Conservation (phyloP, 2,329 filamentous ascomycete genomes). For the Aureobasidium melanogenum region DNA sequence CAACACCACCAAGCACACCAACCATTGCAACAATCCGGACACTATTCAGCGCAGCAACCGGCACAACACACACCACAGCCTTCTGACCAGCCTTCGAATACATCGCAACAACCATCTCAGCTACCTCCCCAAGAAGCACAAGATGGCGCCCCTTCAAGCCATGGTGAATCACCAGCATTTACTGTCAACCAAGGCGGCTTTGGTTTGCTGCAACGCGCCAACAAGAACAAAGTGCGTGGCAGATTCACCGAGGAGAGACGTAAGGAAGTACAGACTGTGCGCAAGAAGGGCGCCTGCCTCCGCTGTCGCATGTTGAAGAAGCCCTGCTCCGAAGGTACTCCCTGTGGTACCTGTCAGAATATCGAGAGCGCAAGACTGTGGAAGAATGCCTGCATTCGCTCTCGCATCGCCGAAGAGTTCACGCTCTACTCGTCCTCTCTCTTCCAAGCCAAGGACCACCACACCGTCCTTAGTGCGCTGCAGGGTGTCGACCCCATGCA, state of each 20-base stretch:
- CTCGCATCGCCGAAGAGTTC: constrained; percentile 50
- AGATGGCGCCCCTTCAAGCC: neutral
- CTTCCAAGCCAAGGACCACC: constrained; percentile 44
- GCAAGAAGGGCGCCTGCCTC: constrained; percentile 53
- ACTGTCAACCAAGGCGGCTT: constrained; percentile 26
- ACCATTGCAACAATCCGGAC: constrained; percentile 18
- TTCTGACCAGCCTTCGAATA: neutral
- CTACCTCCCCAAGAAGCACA: neutral
- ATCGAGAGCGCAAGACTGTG: constrained; percentile 54
- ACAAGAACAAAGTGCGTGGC: constrained; percentile 42
- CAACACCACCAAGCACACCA: constrained; percentile 9
- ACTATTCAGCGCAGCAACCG: neutral
- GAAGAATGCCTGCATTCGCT: constrained; percentile 52
- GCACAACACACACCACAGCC: constrained; percentile 6
- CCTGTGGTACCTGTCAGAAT: constrained; percentile 49
- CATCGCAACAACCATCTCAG: neutral
- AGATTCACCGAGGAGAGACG: constrained; percentile 49
- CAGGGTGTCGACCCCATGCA: constrained; percentile 40
- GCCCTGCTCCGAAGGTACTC: constrained; percentile 51
- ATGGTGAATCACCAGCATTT: constrained; percentile 20
- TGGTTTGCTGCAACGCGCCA: constrained; percentile 22
- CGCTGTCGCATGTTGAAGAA: constrained; percentile 58
- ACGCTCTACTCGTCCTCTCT: constrained; percentile 46
- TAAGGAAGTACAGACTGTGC: constrained; percentile 50
- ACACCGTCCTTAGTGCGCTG: constrained; percentile 41